These are phyloP conservation scores for Sequoia sempervirens DNA, from an alignment of 75 land plant species.

Conservation along the genomic window DNA sequence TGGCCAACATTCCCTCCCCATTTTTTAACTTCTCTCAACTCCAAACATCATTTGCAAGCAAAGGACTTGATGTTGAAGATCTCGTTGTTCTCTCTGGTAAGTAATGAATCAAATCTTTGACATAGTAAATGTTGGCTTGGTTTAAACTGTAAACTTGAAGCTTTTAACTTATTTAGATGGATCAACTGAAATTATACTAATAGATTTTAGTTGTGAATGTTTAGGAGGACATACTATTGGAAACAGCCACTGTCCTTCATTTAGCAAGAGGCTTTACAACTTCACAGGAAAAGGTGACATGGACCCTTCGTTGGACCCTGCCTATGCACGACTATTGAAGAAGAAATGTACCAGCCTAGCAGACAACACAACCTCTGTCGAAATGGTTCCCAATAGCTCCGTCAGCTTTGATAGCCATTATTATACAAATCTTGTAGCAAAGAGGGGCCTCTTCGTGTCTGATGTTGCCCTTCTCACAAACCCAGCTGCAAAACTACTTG, in stretches of 20 bases:
- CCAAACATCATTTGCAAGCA: slow-evolving; percentile 14
- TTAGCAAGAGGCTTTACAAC: slow-evolving; percentile 41
- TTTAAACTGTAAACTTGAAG: too few species aligned
- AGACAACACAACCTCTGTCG: slow-evolving; percentile 16
- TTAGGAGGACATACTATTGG: slow-evolving; percentile 53
- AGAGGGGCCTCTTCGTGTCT: slow-evolving; percentile 39
- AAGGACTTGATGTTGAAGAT: slow-evolving; percentile 23
- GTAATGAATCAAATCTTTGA: too few species aligned
- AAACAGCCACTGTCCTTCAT: slow-evolving; percentile 27
- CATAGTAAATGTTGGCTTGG: too few species aligned
- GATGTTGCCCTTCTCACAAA: slow-evolving; percentile 38
- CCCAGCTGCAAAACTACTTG: slow-evolving; percentile 7
- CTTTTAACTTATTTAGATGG: too few species aligned
- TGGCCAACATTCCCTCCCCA: slow-evolving; percentile 26
- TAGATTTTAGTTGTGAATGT: too few species aligned
- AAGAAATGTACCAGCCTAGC: slow-evolving; percentile 2
- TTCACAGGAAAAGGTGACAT: slow-evolving; percentile 42
- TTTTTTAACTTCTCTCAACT: slow-evolving; percentile 16
- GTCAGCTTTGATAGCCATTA: slow-evolving; percentile 43
- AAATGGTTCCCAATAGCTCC: slow-evolving; percentile 32
- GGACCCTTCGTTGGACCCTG: slow-evolving; percentile 36
- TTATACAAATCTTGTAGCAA: slow-evolving; percentile 22
- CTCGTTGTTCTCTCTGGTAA: slow-evolving; percentile 23
- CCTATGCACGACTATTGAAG: slow-evolving; percentile 5
- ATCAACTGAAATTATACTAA: too few species aligned